Percentiles rank a stretch among this genome's conserved stretches.
These are phyloP conservation scores for Sarocladium kiliense DNA, from an alignment of 2,329 filamentous ascomycete genomes.

Conservation along the genomic window DNA sequence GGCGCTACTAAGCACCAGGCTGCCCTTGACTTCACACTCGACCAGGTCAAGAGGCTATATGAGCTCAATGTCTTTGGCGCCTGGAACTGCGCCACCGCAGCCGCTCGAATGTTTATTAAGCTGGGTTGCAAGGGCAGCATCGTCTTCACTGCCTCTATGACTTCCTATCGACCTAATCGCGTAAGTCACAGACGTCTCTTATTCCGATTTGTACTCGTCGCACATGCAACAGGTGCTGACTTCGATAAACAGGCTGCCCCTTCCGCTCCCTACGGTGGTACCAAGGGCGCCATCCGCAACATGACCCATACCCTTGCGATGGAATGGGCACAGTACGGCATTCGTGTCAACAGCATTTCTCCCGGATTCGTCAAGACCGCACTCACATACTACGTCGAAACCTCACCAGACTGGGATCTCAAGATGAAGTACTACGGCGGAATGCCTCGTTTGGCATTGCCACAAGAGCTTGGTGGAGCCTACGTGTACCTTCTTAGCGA, in stretches of 20 bases:
- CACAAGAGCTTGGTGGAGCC: constrained; percentile 49
- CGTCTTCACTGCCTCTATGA: constrained; percentile 43
- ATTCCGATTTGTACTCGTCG: too few relatives aligned
- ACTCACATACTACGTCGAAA: constrained; percentile 45
- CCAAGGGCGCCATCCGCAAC: constrained; percentile 37
- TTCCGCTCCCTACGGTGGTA: constrained; percentile 41
- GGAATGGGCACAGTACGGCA: constrained; percentile 42
- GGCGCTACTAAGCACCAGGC: constrained; percentile 46
- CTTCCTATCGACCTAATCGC: constrained; percentile 41
- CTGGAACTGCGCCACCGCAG: constrained; percentile 39
- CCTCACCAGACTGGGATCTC: constrained; percentile 48
- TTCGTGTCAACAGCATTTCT: constrained; percentile 41
- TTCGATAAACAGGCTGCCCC: constrained; percentile 33
- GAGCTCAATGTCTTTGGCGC: constrained; percentile 42
- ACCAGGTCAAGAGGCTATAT: constrained; percentile 26
- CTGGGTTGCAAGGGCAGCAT: constrained; percentile 28
- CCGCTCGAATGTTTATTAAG: constrained; percentile 34
- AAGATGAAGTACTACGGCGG: constrained; percentile 55
- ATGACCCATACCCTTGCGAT: constrained; percentile 37
- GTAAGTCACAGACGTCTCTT: constrained; percentile 10
- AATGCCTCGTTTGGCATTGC: constrained; percentile 48
- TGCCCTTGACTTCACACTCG: constrained; percentile 33
- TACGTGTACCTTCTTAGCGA: constrained; percentile 54
- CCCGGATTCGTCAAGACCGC: constrained; percentile 38
- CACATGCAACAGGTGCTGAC: too few relatives aligned